phyloP scores from a whole-genome alignment of 2,329 filamentous ascomycete genomes.

The Talaromyces sp. region DNA sequence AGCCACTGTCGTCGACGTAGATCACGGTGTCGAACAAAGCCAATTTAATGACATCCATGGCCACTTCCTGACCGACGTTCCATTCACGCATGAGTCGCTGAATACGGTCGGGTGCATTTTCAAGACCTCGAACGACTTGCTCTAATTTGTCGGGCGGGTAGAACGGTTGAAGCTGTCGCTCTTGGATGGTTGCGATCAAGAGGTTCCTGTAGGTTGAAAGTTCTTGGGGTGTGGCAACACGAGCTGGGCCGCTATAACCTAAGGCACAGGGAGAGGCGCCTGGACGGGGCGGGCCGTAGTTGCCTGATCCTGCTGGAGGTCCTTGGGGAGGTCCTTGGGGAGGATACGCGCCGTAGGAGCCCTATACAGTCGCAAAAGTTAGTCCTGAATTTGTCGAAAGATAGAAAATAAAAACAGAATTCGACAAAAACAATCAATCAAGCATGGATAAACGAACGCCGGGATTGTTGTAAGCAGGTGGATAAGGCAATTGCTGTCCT shows the following conservation, averaged over 20 bases:
- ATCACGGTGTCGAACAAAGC: conserved; percentile 58
- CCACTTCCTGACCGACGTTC: conserved; percentile 55
- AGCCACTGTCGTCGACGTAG: conserved; percentile 65
- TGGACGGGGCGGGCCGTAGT: conserved; percentile 25
- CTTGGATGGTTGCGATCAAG: conserved; percentile 52
- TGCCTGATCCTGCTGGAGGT: conserved; percentile 13
- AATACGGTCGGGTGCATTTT: conserved; percentile 41
- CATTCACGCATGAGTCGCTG: conserved; percentile 54
- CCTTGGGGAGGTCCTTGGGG: conserved; percentile 24
- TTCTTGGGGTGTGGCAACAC: conserved; percentile 44
- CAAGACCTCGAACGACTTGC: conserved; percentile 28
- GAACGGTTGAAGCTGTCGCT: conserved; percentile 56
- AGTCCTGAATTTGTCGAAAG: background rate
- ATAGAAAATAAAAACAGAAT: background rate
- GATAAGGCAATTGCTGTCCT: conserved; percentile 24
- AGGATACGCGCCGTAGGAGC: conserved; percentile 19
- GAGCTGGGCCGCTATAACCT: conserved; percentile 23
- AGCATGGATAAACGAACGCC: conserved; percentile 17
- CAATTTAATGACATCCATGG: conserved; percentile 59
- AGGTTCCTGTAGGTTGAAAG: conserved; percentile 53
- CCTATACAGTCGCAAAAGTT: background rate
- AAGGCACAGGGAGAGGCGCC: conserved; percentile 24
- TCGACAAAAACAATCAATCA: background rate
- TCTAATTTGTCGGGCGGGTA: conserved; percentile 51
- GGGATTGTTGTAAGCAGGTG: conserved; percentile 24